Conservation (phyloP, 148 eudicot genomes). For the Euryodendron excelsum region DNA sequence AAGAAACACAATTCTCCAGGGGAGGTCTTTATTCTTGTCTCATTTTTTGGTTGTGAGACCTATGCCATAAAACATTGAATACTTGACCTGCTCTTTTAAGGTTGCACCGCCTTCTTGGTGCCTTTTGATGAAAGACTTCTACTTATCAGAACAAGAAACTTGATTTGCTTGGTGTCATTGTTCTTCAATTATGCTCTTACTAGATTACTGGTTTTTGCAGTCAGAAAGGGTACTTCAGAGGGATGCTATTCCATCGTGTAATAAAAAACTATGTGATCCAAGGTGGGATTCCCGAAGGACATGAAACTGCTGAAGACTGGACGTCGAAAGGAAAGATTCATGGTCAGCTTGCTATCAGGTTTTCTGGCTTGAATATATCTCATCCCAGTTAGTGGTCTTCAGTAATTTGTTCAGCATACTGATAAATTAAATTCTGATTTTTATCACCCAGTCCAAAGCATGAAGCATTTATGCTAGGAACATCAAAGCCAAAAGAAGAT, state of each 20-base stretch:
- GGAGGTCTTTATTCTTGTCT: too few species aligned
- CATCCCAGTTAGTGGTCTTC: neutral
- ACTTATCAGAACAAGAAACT: too few species aligned
- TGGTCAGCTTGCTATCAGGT: constrained; percentile 74
- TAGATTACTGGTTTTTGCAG: too few species aligned
- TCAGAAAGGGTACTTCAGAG: constrained; percentile 73
- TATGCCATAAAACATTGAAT: too few species aligned
- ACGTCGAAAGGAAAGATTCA: constrained; percentile 64
- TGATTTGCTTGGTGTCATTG: too few species aligned
- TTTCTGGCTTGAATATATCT: neutral
- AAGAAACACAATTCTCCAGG: too few species aligned
- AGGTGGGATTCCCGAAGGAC: constrained; percentile 56
- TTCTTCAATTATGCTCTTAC: too few species aligned
- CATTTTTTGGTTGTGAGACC: too few species aligned
- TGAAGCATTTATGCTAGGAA: constrained; percentile 92
- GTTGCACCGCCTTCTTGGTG: too few species aligned
- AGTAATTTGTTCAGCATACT: neutral
- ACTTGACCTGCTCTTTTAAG: too few species aligned
- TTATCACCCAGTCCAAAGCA: constrained; percentile 71
- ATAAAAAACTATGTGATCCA: constrained; percentile 82
- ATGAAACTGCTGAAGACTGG: constrained; percentile 72
- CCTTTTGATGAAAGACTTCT: too few species aligned
- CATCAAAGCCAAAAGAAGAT: constrained; percentile 63
- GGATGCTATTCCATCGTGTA: constrained; percentile 81
- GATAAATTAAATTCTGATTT: neutral